Conservation (phyloP, 1,284 basidiomycete genomes). For the Phellopilus nigrolimitatus region DNA sequence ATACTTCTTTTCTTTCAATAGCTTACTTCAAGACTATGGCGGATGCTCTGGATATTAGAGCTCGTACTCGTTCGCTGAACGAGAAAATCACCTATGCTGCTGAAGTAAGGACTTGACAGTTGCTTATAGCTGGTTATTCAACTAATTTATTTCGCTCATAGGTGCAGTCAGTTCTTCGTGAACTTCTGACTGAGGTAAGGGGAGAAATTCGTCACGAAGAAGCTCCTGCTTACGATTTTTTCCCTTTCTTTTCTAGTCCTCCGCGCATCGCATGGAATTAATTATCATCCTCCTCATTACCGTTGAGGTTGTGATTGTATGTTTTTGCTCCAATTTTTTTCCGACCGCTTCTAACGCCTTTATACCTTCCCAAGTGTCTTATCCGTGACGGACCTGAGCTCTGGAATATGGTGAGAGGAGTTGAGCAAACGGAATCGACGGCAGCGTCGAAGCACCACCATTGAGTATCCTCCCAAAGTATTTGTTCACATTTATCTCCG, state of each 20-base stretch:
- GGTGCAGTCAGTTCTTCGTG: conserved; percentile 69
- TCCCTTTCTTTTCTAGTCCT: conserved; percentile 64
- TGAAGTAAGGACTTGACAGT: conserved; percentile 52
- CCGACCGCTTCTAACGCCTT: neutral
- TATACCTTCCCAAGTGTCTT: conserved; percentile 43
- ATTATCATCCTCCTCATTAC: conserved; percentile 89
- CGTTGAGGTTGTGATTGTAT: conserved; percentile 83
- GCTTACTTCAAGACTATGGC: conserved; percentile 82
- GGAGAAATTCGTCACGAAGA: neutral
- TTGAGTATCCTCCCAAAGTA: neutral
- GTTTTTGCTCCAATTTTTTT: conserved; percentile 29
- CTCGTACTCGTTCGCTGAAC: conserved; percentile 76
- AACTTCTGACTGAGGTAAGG: conserved; percentile 71
- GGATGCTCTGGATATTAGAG: conserved; percentile 76
- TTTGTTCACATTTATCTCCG: too few relatives aligned
- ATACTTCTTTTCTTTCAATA: conserved; percentile 27
- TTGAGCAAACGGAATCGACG: neutral
- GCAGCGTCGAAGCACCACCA: neutral
- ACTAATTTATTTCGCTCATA: conserved; percentile 26
- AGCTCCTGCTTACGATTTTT: neutral
- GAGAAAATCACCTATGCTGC: conserved; percentile 92
- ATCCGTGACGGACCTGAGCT: conserved; percentile 59
- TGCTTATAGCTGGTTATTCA: conserved; percentile 10
- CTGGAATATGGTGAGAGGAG: conserved; percentile 44
- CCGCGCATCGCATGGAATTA: conserved; percentile 84